A percentile compares a stretch with the other conserved stretches of the same genome.
phyloP scores from a whole-genome alignment of 306 rosid species.

The Fragaria iinumae region DNA sequence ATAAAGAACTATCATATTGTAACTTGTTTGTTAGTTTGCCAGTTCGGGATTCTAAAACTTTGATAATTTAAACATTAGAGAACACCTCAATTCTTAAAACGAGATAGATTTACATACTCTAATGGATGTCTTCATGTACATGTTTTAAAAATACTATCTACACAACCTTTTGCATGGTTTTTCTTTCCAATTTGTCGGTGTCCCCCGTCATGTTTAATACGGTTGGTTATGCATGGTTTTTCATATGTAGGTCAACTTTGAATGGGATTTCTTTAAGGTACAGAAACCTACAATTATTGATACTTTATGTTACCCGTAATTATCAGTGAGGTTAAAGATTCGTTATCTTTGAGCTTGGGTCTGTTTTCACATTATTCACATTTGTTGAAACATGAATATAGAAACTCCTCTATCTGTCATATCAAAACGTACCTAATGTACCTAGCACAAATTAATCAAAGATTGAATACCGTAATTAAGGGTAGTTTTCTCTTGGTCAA shows the following conservation, averaged over 20 bases:
- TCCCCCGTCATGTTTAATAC: neutral
- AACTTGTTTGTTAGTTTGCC: too few species aligned
- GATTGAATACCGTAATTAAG: neutral
- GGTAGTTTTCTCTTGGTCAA: neutral
- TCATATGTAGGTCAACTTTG: conserved; percentile 6
- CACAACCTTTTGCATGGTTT: neutral
- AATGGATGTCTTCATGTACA: neutral
- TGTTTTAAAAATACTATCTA: neutral
- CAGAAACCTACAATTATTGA: neutral
- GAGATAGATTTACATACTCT: too few species aligned
- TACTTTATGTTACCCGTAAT: neutral
- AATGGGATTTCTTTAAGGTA: neutral
- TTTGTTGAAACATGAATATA: neutral
- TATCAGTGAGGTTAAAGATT: neutral
- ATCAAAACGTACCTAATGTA: neutral
- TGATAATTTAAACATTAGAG: too few species aligned
- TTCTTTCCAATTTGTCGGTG: neutral
- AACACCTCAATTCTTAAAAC: neutral
- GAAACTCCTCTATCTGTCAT: neutral
- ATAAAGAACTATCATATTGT: too few species aligned
- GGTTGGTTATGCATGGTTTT: neutral
- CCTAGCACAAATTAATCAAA: neutral
- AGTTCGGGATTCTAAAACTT: too few species aligned
- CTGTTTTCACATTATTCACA: neutral
- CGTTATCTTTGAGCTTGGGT: neutral